Evolutionary conservation across 176 grass and related monocot species (phyloP), one percentile per base, ranked within the genome.

Genomic region (Oryza longistaminata): DNA sequence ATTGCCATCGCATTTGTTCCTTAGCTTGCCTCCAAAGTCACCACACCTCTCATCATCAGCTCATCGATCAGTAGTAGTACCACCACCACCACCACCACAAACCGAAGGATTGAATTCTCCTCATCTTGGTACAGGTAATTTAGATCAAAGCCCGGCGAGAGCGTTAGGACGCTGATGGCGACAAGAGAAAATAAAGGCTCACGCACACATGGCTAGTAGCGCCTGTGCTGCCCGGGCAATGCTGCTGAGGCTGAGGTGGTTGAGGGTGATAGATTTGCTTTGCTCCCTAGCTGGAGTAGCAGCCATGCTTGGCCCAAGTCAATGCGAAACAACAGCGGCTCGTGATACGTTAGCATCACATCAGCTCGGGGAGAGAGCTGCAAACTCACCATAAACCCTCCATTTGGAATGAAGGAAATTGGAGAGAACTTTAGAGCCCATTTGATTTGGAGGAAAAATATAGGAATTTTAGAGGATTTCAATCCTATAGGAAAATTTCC

Each of bases 291-390:
- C 52, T 58, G 52, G 52, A 58, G 53, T 58, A n/a, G 19, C 19
- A 58, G 53, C 53, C 17, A 13, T n/a, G 53, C 53, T n/a, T 58
- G 53, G 6, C 31, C 44, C 75, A 13, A 19, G 81, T 84, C 87
- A 84, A 84, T 74, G 78, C 78, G 70, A 52, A 7, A 49, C 14
- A 44, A 70, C 50, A n/a, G 45, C 34, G 33, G 50, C 11, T 26
- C 15, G 64, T 43, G 64, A 70, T 44, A 62, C 34, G 71, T 76
- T 82, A 49, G 64, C 49, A 46, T 87, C 85, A 69, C 85, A 45
- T 75, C 80, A 13, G 29, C 29, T 14, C 13, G 14, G 25, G 0
- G 50, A 58, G 17, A 21, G 17, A 62, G 58, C 17, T 53, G 15
- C 49, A 6, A 53, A 6, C 15, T 53, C 50, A 53, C 45, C 34